These are phyloP conservation scores for Entomortierella chlamydospora DNA, from an alignment of 192 early-diverging fungal genomes.

Conservation along the genomic window DNA sequence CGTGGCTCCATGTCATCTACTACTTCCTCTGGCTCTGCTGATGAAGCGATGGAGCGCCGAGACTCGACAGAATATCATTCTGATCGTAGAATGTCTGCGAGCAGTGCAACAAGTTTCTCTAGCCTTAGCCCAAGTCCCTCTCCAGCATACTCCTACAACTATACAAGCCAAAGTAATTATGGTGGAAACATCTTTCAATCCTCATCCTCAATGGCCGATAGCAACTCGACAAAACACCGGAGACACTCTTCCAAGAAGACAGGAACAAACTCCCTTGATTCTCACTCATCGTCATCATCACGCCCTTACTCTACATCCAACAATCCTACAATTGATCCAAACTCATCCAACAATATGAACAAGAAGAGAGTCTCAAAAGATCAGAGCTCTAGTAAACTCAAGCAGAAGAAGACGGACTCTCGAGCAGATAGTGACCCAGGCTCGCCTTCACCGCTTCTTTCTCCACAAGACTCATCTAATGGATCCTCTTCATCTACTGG, in stretches of 20 bases:
- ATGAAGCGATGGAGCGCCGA: conserved; percentile 23
- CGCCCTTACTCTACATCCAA: conserved; percentile 1
- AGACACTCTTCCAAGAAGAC: conserved; percentile 10
- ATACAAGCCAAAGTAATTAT: conserved; percentile 6
- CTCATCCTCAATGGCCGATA: not conserved
- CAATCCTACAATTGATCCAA: not conserved
- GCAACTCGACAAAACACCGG: not conserved
- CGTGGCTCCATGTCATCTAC: conserved; percentile 30
- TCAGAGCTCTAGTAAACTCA: conserved; percentile 41
- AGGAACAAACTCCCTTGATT: not conserved
- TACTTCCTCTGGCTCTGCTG: conserved; percentile 20
- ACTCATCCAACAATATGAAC: conserved; percentile 5
- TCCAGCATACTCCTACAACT: conserved; percentile 28
- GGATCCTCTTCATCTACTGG: conserved; percentile 11
- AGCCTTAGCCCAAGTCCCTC: conserved; percentile 49
- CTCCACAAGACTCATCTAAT: conserved; percentile 19
- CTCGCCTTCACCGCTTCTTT: conserved; percentile 35
- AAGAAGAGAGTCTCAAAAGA: conserved; percentile 49
- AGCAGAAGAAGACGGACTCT: conserved; percentile 38
- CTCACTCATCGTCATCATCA: conserved; percentile 12
- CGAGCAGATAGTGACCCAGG: conserved; percentile 25
- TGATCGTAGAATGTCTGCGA: conserved; percentile 49
- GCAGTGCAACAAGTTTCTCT: conserved; percentile 43
- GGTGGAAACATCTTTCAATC: not conserved
- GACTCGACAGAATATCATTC: conserved; percentile 35